Evolutionary conservation across 495 filamentous ascomycete species (phyloP), one percentile per base, ranked within the genome.

Genomic region (Amorphotheca resinae): DNA sequence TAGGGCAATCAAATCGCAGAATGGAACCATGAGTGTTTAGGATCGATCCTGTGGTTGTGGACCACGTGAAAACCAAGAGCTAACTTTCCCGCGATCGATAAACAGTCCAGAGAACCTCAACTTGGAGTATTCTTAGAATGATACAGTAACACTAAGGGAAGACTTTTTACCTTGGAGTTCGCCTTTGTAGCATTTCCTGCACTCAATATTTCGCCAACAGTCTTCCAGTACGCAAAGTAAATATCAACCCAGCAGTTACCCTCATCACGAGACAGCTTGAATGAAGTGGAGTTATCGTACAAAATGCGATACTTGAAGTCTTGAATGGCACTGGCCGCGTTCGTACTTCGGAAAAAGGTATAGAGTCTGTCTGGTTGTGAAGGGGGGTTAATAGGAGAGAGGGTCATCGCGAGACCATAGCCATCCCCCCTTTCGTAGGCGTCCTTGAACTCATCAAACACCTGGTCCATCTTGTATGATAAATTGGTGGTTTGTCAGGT

Each of bases 141-240:
- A n/a, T n/a, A n/a, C n/a, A n/a, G n/a, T n/a, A n/a, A n/a, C n/a
- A n/a, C n/a, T n/a, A n/a, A n/a, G 11, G 11, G 25, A 28, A 17
- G 3, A 49, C 58, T 46, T 2, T 18, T 28, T 33, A 57, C 52
- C 48, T 52, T 48, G 34, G 31, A 54, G 51, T 57, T 55, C 56
- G 43, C 64, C 59, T 46, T 48, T 36, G 49, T 43, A 49, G 51
- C 56, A n/a, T 59, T 64, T 22, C 77, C 71, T 0, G 69, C 70
- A 20, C 63, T 65, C 31, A 86, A 59, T 12, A 93, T 62, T 52
- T 81, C 78, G 22, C 74, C 78, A 12, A 80, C 58, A 18, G 83
- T 80, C 49, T 79, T 83, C 86, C 87, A 96, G 57, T 86, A 94
- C 5, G 74, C 69, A 33, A 69, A 61, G 53, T 87, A 94, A 9